These are phyloP conservation scores for Cnidoscolus chayamansa DNA, from an alignment of 441 rosid species.

Conservation along the genomic window DNA sequence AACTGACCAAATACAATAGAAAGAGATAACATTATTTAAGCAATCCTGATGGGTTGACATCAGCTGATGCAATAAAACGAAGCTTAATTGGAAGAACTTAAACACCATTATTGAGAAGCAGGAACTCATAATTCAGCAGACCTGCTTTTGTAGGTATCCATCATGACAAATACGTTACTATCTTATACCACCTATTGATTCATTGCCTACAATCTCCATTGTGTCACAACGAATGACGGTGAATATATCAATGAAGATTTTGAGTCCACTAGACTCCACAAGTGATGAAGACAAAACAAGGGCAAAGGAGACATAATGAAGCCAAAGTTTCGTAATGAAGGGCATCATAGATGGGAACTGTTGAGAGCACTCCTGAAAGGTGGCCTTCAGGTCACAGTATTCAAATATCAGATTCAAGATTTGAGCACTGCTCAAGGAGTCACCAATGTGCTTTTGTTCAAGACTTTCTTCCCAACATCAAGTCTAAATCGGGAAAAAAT, in stretches of 20 bases:
- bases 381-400: neutral
- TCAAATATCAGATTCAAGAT: neutral
- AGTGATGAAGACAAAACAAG: neutral
- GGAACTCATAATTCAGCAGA: conserved; percentile 15
- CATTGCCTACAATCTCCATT: conserved; percentile 1
- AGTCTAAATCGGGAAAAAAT: neutral
- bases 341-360: neutral
- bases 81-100: neutral
- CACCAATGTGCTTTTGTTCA: too few species aligned
- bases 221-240: neutral
- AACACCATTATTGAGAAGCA: conserved; percentile 21
- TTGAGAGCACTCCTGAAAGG: neutral
- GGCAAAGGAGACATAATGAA: neutral
- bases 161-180: conserved; percentile 21
- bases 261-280: neutral
- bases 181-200: conserved; percentile 10
- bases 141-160: conserved; percentile 21
- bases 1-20: conserved; percentile 12
- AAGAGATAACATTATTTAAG: conserved; percentile 30
- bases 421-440: neutral
- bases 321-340: neutral
- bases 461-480: neutral
- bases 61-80: conserved; percentile 27
- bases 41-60: conserved; percentile 21
- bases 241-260: neutral